Evolutionary conservation across 2,329 filamentous ascomycete species (phyloP), one percentile per base, ranked within the genome.

Genomic region (Aaosphaeria arxii): DNA sequence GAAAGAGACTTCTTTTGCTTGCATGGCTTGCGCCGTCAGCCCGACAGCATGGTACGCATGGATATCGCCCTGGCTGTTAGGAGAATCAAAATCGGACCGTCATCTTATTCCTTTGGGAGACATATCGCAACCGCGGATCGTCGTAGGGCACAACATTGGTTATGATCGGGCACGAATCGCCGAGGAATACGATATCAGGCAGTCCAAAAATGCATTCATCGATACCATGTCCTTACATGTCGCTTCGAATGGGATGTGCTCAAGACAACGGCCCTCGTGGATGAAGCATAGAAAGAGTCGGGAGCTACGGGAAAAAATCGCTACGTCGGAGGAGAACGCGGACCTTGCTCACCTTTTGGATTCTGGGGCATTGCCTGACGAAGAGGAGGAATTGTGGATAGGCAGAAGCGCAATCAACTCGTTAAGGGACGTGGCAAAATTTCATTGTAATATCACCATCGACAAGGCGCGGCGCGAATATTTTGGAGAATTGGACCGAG

Each of bases 141-240:
- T 99, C 40, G 83, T 99, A 24, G 94, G 94, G 2, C 94, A 99
- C 72, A 99, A 99, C 57, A 84, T 99, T 49, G 94, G 94, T 17
- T 99, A 95, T 67, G 94, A 99, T 66, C 82, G 94, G 28, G 92
- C 92, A 11, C 82, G 95, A 33, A 83, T 96, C 46, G 72, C 85
- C 17, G 94, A 99, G 66, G 94, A 99, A 67, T 99, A 99, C 67
- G 81, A 86, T 61, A 71, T 97, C 38, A 77, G 83, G 46, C 92
- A 96, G 68, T 87, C 89, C 1, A 83, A 84, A 36, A 97, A 91
- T 58, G 87, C 83, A 40, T 99, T 96, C 66, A 73, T 99, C 44
- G 94, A 99, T 67, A 99, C 94, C 30, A 99, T 99, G 94, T 97
- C 92, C 1, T 76, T 99, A 17, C 94, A 99, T 67, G 92, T 96